Evolutionary conservation across 345 rosid genomes (phyloP).

Genomic region (Eucalyptus tenuipes): DNA sequence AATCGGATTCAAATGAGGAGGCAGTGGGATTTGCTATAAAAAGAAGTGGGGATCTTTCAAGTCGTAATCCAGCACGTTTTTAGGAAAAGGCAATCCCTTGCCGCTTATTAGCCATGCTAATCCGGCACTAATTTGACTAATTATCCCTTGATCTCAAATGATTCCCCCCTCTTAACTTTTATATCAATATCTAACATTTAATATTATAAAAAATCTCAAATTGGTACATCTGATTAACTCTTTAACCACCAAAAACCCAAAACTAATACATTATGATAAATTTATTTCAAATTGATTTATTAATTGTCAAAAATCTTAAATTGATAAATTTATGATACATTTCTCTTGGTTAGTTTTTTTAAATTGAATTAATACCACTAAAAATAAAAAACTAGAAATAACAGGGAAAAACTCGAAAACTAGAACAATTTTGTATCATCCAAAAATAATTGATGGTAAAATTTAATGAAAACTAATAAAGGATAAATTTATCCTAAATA

Average conservation of each 20-base stretch:
- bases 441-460: too few species aligned
- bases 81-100: neutral
- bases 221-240: rapidly evolving
- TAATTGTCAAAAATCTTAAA: too few species aligned
- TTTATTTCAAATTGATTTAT: too few species aligned
- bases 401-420: too few species aligned
- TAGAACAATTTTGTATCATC: too few species aligned
- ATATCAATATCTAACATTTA: too few species aligned
- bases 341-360: rapidly evolving
- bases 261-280: too few species aligned
- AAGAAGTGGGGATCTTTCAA: neutral
- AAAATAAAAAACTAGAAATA: rapidly evolving
- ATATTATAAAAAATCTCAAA: too few species aligned
- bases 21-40: neutral
- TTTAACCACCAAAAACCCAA: rapidly evolving
- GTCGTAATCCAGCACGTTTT: neutral
- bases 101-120: neutral
- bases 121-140: neutral
- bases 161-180: neutral
- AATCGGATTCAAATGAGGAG: neutral
- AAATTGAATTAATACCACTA: too few species aligned
- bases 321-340: too few species aligned
- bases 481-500: too few species aligned
- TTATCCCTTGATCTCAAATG: neutral
- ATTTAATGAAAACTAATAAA: too few species aligned